Evolutionary conservation across 176 grass and related monocot species (phyloP).

Genomic region (Olyra latifolia): DNA sequence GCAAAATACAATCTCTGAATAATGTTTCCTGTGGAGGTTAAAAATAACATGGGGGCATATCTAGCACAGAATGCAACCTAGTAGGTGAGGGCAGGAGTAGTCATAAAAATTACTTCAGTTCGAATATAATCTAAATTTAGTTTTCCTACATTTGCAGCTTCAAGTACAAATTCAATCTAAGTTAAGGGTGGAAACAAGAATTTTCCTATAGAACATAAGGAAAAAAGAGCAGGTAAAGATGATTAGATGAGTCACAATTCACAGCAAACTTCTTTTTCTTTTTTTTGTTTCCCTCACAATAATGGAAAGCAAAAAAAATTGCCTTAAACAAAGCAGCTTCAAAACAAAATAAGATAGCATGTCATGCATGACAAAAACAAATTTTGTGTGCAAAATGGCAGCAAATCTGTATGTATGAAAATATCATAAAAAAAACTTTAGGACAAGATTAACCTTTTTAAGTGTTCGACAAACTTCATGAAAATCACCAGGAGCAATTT

Average conservation of each 20-base stretch:
- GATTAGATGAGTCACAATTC: neutral
- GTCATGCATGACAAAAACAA: neutral
- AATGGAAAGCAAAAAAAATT: neutral
- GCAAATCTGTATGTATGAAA: neutral
- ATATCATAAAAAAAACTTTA: constrained; percentile 18
- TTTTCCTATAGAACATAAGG: neutral
- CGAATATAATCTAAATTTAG: neutral
- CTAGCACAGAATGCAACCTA: too few relatives aligned
- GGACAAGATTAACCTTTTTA: constrained; percentile 68
- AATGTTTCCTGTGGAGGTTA: neutral
- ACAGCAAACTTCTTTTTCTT: neutral
- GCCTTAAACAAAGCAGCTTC: neutral
- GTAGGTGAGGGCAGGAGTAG: too few relatives aligned
- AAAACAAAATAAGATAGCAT: neutral
- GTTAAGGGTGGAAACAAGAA: neutral
- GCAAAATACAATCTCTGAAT: neutral
- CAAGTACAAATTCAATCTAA: neutral
- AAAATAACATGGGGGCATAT: neutral
- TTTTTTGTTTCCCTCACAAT: neutral
- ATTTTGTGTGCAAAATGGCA: neutral
- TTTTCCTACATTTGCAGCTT: neutral
- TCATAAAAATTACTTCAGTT: too few relatives aligned
- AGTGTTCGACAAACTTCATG: constrained; percentile 88
- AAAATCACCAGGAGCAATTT: constrained; percentile 95
- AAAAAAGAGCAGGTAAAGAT: neutral